phyloP scores from a whole-genome alignment of 176 grass and related monocot species.

The Carex parvula region DNA sequence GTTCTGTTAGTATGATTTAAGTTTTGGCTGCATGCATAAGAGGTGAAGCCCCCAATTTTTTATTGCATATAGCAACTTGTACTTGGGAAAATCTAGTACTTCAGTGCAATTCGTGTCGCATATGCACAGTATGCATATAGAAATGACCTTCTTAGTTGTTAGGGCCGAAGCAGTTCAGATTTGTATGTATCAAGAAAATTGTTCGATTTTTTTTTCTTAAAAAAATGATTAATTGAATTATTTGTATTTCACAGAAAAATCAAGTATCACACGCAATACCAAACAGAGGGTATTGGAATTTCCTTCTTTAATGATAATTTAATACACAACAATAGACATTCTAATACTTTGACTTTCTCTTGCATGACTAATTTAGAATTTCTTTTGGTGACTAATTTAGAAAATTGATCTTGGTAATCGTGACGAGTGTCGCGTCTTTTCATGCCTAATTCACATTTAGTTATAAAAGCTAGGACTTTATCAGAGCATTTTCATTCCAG shows the following conservation, averaged over 20 bases:
- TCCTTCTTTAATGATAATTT: neutral
- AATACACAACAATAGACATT: neutral
- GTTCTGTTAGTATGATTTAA: neutral
- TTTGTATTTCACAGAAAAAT: neutral
- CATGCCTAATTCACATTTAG: no score
- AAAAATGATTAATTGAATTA: neutral
- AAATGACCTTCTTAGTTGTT: neutral
- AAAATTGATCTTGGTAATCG: neutral
- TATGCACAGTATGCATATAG: neutral
- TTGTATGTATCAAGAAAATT: no score
- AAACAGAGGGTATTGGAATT: neutral
- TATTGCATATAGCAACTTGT: neutral
- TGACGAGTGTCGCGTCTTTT: no score
- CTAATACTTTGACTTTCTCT: neutral
- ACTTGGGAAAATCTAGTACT: neutral
- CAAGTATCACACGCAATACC: neutral
- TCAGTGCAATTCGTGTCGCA: neutral
- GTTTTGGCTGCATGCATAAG: neutral
- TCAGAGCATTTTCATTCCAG: no score
- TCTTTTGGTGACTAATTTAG: neutral
- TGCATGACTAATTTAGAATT: neutral
- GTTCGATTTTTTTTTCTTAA: no score
- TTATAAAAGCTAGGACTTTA: no score
- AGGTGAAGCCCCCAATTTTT: neutral
- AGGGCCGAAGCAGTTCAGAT: neutral